Percentiles rank a stretch among this genome's conserved stretches.
phyloP scores from a whole-genome alignment of 148 eudicot species.

The Mesembryanthemum crystallinum region DNA sequence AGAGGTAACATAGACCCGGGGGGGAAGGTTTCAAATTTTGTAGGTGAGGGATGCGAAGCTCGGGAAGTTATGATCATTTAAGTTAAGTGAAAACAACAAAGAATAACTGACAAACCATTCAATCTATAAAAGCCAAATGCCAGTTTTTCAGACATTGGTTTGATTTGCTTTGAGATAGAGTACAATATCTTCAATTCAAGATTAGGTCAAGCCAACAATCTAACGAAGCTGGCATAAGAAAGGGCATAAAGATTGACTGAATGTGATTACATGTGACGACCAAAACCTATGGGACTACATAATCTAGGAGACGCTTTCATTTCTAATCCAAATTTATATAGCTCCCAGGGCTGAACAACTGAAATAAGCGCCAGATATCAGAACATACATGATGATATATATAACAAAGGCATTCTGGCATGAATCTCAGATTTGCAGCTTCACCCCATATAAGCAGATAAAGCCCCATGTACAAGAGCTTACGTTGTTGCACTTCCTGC shows the following conservation, averaged over 20 bases:
- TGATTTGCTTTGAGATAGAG: not conserved
- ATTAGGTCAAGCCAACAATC: not conserved
- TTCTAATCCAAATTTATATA: not conserved
- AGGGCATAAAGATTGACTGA: not conserved
- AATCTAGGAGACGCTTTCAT: not conserved
- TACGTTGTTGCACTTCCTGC: slow-evolving; percentile 97
- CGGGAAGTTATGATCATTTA: not conserved
- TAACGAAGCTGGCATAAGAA: not conserved
- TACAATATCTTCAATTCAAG: not conserved
- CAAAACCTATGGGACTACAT: not conserved
- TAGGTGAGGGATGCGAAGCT: not conserved
- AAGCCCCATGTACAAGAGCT: slow-evolving; percentile 91
- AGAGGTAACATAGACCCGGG: no score
- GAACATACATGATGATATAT: slow-evolving; percentile 91
- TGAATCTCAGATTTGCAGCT: slow-evolving; percentile 97
- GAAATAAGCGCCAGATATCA: slow-evolving; percentile 1
- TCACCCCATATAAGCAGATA: slow-evolving; percentile 99
- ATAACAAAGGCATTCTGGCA: slow-evolving; percentile 99
- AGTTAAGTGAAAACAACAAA: not conserved
- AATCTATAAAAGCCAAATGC: no score
- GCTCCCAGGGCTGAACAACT: not conserved
- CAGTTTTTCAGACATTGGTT: not conserved
- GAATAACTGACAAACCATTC: not conserved
- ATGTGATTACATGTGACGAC: not conserved
- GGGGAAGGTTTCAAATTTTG: not conserved